These are phyloP conservation scores for Gillenia trifoliata DNA, from an alignment of 306 rosid genomes.

Conservation along the genomic window DNA sequence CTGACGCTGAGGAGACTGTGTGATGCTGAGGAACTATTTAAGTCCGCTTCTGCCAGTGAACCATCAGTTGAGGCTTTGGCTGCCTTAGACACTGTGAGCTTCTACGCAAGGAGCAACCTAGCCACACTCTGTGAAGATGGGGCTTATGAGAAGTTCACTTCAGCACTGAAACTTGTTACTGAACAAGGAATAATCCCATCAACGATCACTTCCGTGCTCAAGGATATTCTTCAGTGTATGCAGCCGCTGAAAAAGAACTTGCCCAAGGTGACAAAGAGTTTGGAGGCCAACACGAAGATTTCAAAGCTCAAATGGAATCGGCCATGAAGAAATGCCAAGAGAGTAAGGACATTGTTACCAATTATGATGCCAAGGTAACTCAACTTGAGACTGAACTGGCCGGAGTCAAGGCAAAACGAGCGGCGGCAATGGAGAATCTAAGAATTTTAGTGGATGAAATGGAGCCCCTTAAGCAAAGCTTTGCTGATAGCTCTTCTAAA, in stretches of 20 bases:
- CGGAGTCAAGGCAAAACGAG: background rate
- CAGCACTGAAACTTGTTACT: background rate
- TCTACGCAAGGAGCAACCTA: background rate
- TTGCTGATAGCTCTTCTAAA: background rate
- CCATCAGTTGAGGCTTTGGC: background rate
- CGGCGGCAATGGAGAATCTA: background rate
- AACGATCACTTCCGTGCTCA: background rate
- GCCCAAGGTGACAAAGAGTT: background rate
- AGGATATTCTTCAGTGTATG: background rate
- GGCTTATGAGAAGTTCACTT: background rate
- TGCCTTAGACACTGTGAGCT: background rate
- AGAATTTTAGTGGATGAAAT: too few relatives aligned
- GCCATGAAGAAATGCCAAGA: background rate
- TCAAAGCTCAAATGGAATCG: background rate
- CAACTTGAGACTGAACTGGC: background rate
- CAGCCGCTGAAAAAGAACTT: background rate
- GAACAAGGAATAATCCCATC: background rate
- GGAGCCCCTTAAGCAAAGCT: background rate
- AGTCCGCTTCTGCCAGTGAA: background rate
- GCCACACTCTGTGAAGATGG: background rate
- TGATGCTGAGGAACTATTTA: background rate
- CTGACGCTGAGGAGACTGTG: background rate
- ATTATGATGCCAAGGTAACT: background rate
- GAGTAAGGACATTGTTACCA: background rate
- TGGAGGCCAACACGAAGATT: background rate